phyloP scores from a whole-genome alignment of 1,139 yeast species.

The Torulaspora pretoriensis region DNA sequence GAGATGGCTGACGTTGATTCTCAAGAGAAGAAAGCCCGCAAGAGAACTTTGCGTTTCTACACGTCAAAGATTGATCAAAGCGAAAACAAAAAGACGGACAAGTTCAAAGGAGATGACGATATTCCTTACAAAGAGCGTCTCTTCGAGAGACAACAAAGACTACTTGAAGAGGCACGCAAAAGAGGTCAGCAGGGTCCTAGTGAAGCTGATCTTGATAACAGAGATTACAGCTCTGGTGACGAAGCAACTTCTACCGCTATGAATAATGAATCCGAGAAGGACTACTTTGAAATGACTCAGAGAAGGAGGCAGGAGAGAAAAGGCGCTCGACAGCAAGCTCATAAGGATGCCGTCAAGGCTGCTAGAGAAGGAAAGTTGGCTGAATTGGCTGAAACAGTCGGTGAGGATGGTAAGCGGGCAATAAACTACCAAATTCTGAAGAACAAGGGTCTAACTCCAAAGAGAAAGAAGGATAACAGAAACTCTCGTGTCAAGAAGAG shows the following conservation, averaged over 20 bases:
- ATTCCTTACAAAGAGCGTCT: conserved; percentile 89
- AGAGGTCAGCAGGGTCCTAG: conserved; percentile 64
- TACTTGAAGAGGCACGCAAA: conserved; percentile 80
- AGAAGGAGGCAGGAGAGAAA: conserved; percentile 47
- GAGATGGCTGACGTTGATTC: conserved; percentile 71
- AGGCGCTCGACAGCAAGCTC: conserved; percentile 57
- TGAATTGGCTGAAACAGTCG: conserved; percentile 62
- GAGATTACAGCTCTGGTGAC: conserved; percentile 46
- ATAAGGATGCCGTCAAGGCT: conserved; percentile 67
- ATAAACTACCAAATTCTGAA: conserved; percentile 88
- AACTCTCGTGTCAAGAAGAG: conserved; percentile 98
- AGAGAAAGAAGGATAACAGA: conserved; percentile 87
- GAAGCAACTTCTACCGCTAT: conserved; percentile 42
- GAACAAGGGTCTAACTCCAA: conserved; percentile 92
- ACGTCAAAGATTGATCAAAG: conserved; percentile 94
- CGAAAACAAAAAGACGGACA: conserved; percentile 53
- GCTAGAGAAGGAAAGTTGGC: conserved; percentile 81
- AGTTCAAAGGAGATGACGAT: conserved; percentile 79
- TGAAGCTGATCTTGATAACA: conserved; percentile 52
- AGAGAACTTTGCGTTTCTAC: conserved; percentile 85
- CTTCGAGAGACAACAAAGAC: conserved; percentile 82
- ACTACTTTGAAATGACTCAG: conserved; percentile 45
- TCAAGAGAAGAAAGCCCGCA: conserved; percentile 80
- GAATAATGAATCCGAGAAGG: conserved; percentile 40
- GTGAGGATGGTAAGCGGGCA: conserved; percentile 87